Evolutionary conservation across 1,139 yeast genomes (phyloP).

Genomic region (Meyerozyma smithsonii): DNA sequence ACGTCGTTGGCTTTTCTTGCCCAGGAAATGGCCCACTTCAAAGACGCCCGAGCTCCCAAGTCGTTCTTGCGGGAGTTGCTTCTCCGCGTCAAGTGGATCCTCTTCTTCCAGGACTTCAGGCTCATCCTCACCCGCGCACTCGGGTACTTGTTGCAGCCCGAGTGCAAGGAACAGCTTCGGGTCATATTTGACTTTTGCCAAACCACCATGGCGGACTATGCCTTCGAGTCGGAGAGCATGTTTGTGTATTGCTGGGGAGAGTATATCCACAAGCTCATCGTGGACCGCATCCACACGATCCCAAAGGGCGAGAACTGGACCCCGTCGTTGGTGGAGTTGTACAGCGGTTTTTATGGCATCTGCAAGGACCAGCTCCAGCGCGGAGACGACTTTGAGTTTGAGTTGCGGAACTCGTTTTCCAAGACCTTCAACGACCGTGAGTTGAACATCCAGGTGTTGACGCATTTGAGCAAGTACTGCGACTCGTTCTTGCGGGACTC

Average conservation of each 20-base stretch:
- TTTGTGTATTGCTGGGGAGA: neutral
- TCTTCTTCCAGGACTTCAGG: constrained; percentile 25
- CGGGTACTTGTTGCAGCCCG: constrained; percentile 15
- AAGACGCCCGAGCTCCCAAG: constrained; percentile 19
- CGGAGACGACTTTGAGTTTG: constrained; percentile 22
- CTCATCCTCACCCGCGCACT: constrained; percentile 16
- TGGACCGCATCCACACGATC: neutral
- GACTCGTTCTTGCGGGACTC: constrained; percentile 22
- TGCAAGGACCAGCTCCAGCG: neutral
- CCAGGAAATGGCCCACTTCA: constrained; percentile 13
- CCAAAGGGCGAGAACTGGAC: neutral
- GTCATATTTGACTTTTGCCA: constrained; percentile 18
- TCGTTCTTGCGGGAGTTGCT: constrained; percentile 19
- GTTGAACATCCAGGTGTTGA: constrained; percentile 17
- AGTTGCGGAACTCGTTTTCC: constrained; percentile 24
- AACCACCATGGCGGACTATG: constrained; percentile 14
- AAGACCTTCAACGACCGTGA: constrained; percentile 20
- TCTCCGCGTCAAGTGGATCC: constrained; percentile 25
- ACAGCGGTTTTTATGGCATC: neutral
- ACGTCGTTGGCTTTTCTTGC: constrained; percentile 1
- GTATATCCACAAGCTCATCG: neutral
- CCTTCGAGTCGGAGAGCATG: constrained; percentile 12
- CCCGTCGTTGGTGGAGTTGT: neutral
- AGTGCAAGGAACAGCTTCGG: constrained; percentile 11
- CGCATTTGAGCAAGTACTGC: constrained; percentile 30